Conservation (phyloP, 306 rosid genomes). For the Cucumis sativus region Cucumber_9930_V3 NC_026656.2:19511001-19511500, state of each 20-base stretch:
- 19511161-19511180: slow-evolving; percentile 12
- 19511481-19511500: no score
- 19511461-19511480: no score
- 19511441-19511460: no score
- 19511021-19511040: neutral
- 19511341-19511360: neutral
- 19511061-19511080: neutral
- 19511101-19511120: slow-evolving; percentile 11
- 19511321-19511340: slow-evolving; percentile 7
- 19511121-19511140: neutral
- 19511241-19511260: slow-evolving; percentile 92
- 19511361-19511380: neutral
- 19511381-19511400: neutral
- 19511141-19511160: neutral
- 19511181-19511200: slow-evolving; percentile 18
- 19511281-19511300: slow-evolving; percentile 71
- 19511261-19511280: slow-evolving; percentile 93
- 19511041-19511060: neutral
- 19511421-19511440: neutral
- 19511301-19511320: slow-evolving; percentile 52
- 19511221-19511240: slow-evolving; percentile 94
- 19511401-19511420: neutral
- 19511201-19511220: slow-evolving; percentile 93
- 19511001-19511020: neutral
- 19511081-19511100: neutral